Conservation (phyloP, 768 basidiomycete genomes). For the Mrakia hoshinonis region DNA sequence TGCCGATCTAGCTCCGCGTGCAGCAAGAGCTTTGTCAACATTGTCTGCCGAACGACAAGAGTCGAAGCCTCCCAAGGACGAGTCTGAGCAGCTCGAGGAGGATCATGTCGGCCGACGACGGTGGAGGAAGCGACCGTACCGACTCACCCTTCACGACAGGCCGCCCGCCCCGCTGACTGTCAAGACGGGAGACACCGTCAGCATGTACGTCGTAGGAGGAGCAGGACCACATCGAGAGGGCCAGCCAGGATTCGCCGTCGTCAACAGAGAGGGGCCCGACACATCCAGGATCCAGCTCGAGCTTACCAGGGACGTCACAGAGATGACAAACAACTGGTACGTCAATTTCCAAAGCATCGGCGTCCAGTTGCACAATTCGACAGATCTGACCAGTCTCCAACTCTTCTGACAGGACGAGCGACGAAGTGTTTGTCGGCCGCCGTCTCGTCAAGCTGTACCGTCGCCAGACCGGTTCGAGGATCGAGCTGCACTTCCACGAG, state of each 20-base stretch:
- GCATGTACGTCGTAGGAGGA: conserved; percentile 10
- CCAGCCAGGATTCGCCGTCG: conserved; percentile 9
- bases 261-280: not conserved
- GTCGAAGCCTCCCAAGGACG: too few species aligned
- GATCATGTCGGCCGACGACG: too few species aligned
- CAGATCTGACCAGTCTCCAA: not conserved
- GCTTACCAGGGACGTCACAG: not conserved
- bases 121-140: not conserved
- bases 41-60: too few species aligned
- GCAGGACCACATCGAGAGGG: conserved; percentile 10
- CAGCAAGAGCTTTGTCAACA: too few species aligned
- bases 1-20: too few species aligned
- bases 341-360: not conserved
- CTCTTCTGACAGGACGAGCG: not conserved
- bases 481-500: conserved; percentile 9
- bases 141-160: not conserved
- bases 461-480: conserved; percentile 1
- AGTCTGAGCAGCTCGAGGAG: too few species aligned
- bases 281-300: not conserved
- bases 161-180: not conserved
- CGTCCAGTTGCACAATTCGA: too few species aligned
- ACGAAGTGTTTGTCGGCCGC: not conserved
- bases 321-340: not conserved
- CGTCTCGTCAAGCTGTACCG: conserved; percentile 18
- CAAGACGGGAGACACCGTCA: not conserved